phyloP scores from a whole-genome alignment of 306 rosid species.

The Arachis hypogaea region DNA sequence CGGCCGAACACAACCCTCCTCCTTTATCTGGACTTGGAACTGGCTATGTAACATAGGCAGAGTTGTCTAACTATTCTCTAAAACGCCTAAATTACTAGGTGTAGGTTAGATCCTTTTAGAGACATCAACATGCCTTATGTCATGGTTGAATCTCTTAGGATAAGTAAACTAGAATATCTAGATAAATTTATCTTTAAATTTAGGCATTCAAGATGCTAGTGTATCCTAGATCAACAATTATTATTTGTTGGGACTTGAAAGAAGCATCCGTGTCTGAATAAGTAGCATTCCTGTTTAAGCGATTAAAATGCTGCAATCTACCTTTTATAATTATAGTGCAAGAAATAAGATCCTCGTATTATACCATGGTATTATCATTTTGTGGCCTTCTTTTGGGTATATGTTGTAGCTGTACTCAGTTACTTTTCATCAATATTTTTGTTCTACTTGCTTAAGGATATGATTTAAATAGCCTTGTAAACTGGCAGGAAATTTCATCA shows the following conservation, averaged over 20 bases:
- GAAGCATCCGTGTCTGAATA: background rate
- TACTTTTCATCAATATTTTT: too few species aligned
- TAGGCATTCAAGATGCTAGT: background rate
- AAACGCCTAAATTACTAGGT: background rate
- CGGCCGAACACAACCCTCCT: too few species aligned
- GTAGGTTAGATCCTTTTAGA: background rate
- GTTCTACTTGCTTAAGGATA: too few species aligned
- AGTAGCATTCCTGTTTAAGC: background rate
- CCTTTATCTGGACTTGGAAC: too few species aligned
- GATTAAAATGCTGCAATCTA: background rate
- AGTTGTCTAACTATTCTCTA: background rate
- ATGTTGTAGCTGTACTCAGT: too few species aligned
- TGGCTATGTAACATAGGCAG: too few species aligned
- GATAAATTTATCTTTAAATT: background rate
- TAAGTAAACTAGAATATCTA: background rate
- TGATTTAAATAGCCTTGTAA: too few species aligned
- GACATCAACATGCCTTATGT: too few species aligned
- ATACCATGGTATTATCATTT: background rate
- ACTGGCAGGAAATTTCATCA: too few species aligned
- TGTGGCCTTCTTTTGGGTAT: background rate
- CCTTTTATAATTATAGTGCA: background rate
- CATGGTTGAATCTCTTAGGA: too few species aligned
- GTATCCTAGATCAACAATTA: background rate
- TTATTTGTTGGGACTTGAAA: background rate
- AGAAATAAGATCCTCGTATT: background rate